These are phyloP conservation scores for Fomitopsis pinicola DNA, from an alignment of 1,284 basidiomycete species.

Conservation along the genomic window DNA sequence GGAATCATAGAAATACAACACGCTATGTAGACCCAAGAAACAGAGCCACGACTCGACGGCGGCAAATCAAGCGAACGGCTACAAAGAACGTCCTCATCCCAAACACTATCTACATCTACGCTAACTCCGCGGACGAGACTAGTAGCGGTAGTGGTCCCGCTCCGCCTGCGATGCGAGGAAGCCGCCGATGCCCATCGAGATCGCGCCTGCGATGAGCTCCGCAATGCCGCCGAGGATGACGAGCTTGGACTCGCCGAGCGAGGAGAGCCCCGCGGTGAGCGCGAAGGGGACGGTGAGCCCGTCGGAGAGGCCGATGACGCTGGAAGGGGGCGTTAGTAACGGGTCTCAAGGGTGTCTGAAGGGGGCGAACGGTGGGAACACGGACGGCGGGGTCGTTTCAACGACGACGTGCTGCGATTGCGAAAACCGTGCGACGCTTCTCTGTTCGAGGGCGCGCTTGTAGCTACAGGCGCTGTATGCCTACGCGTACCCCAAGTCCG, in stretches of 20 bases:
- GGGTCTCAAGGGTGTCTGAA: background rate
- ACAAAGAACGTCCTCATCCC: no score
- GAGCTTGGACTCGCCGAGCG: slow-evolving; percentile 81
- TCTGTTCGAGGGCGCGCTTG: no score
- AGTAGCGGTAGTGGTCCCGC: slow-evolving; percentile 89
- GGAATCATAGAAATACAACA: background rate
- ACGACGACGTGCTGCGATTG: no score
- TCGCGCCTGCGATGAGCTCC: slow-evolving; percentile 92
- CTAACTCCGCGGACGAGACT: no score
- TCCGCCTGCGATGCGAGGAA: slow-evolving; percentile 97
- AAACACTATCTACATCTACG: no score
- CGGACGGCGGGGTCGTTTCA: no score
- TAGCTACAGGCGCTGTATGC: no score
- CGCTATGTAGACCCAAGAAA: background rate
- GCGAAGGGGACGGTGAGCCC: slow-evolving; percentile 96
- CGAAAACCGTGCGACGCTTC: no score
- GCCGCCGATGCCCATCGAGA: slow-evolving; percentile 96
- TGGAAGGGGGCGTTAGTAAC: slow-evolving; percentile 28
- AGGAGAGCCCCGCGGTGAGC: slow-evolving; percentile 85
- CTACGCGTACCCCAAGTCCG: no score
- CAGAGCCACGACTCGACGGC: background rate
- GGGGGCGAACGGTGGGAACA: background rate
- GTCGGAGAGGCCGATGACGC: slow-evolving; percentile 92
- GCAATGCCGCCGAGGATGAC: slow-evolving; percentile 91
- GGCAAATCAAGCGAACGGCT: no score